phyloP scores from a whole-genome alignment of 176 grass and related monocot species.

The Hordeum marinum region DNA sequence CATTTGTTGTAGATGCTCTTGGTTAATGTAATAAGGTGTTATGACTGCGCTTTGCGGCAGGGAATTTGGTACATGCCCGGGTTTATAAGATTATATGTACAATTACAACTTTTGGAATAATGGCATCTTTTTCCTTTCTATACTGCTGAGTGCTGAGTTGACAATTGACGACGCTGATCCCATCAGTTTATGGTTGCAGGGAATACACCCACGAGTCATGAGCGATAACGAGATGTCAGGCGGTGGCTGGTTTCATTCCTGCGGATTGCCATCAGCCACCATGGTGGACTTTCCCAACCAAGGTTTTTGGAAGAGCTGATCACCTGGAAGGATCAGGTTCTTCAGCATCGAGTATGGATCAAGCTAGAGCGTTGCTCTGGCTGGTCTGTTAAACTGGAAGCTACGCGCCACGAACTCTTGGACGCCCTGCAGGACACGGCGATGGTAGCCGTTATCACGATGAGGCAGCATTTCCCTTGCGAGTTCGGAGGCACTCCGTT shows the following conservation, averaged over 20 bases:
- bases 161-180: neutral
- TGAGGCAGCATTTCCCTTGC: neutral
- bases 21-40: too few relatives aligned
- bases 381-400: neutral
- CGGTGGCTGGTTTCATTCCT: neutral
- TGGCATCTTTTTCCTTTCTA: neutral
- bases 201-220: neutral
- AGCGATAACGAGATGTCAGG: neutral
- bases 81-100: too few relatives aligned
- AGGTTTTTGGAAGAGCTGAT: neutral
- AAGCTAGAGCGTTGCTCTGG: neutral
- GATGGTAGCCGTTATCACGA: neutral
- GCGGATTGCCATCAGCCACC: neutral
- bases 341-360: neutral
- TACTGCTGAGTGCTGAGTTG: neutral
- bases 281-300: neutral
- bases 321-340: neutral
- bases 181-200: neutral
- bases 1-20: too few relatives aligned
- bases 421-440: neutral
- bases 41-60: too few relatives aligned
- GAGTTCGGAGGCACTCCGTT: neutral
- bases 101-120: neutral
- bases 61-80: too few relatives aligned
- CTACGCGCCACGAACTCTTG: neutral